Base-by-base conservation (phyloP, 768 basidiomycete species). In the Boletus edulis region DNA sequence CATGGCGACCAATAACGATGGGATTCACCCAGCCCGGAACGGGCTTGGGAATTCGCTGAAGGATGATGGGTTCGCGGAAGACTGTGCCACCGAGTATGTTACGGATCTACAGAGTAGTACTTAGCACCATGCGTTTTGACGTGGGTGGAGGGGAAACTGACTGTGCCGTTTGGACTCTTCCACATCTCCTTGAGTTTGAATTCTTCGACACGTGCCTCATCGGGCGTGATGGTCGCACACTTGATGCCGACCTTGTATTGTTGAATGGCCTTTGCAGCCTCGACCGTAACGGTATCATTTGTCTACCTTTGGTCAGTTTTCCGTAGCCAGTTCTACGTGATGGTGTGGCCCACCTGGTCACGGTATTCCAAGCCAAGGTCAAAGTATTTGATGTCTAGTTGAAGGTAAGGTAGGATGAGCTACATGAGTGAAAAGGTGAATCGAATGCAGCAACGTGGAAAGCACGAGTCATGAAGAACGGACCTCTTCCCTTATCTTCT, bases 131-230 rank as follows among this genome's bases (percentile, higher is more conserved):
- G 29, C 12, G 5, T 31, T 22, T 20, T 0, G 43, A 49, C 43
- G 56, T 46, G 44, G 52, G 46, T 15, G 39, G 40, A 49, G 39
- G 53, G 51, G 20, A 40, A 27, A 74, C 87, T 50, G 56, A 91
- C 89, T 2, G 95, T 96, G 63, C 94, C 95, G 72, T 97, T 97
- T 7, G 95, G 96, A 67, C 91, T 93, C 78, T 80, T 89, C 95
- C 94, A 97, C 96, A 99, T 99, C 74, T 95, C 85, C 80, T 97
- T 98, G 69, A 99, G 81, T 47, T 94, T 91, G 83, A 97, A 99
- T 74, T 98, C 97, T 69, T 94, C 76, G 45, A 98, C 94, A 54
- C 95, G 88, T 22, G 86, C 93, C 71, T 98, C 96, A 69, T 99
- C 97, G 7, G 97, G 97, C 2, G 97, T 99, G 75, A 98, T 98